A percentile compares a stretch with the other conserved stretches of the same genome.
These are phyloP conservation scores for Tagetes patula DNA, from an alignment of 129 eudicot genomes.

Conservation along the genomic window DNA sequence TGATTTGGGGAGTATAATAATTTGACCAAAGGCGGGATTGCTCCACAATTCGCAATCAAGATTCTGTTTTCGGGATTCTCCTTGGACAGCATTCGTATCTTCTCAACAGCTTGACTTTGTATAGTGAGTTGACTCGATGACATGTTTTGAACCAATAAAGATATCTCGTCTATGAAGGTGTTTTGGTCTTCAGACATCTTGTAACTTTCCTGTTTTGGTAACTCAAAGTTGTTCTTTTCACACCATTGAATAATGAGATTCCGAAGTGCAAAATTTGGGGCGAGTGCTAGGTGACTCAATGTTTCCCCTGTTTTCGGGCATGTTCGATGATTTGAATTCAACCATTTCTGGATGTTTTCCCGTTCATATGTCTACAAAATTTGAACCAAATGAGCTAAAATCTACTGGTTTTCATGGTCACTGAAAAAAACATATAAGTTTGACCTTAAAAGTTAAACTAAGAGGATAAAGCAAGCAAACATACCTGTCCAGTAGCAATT, in stretches of 20 bases:
- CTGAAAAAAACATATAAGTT: not conserved
- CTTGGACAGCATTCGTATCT: slow-evolving; percentile 64
- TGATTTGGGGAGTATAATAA: slow-evolving; percentile 42
- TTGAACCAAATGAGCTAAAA: slow-evolving; percentile 20
- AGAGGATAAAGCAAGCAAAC: slow-evolving; percentile 7
- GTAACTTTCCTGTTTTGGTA: slow-evolving; percentile 44
- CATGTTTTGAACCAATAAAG: slow-evolving; percentile 44
- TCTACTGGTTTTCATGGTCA: slow-evolving; percentile 3
- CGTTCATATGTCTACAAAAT: slow-evolving; percentile 68
- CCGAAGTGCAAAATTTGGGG: slow-evolving; percentile 71
- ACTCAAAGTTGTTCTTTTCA: slow-evolving; percentile 56
- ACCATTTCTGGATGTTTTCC: slow-evolving; percentile 67
- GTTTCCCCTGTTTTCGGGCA: slow-evolving; percentile 73
- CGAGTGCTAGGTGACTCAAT: slow-evolving; percentile 50
- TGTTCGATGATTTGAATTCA: slow-evolving; percentile 53
- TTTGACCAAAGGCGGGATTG: slow-evolving; percentile 52
- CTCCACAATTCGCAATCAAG: slow-evolving; percentile 50
- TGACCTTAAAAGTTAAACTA: slow-evolving; percentile 5
- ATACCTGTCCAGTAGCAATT: slow-evolving; percentile 79
- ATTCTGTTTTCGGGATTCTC: slow-evolving; percentile 64
- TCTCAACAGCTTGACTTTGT: slow-evolving; percentile 49
- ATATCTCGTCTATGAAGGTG: slow-evolving; percentile 42
- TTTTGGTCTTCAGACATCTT: slow-evolving; percentile 37
- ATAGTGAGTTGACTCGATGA: slow-evolving; percentile 42
- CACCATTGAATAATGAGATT: slow-evolving; percentile 78